A percentile compares a stretch with the other conserved stretches of the same genome.
These are phyloP conservation scores for Salicornia ramosissima DNA, from an alignment of 148 eudicot species.

Conservation along the genomic window DNA sequence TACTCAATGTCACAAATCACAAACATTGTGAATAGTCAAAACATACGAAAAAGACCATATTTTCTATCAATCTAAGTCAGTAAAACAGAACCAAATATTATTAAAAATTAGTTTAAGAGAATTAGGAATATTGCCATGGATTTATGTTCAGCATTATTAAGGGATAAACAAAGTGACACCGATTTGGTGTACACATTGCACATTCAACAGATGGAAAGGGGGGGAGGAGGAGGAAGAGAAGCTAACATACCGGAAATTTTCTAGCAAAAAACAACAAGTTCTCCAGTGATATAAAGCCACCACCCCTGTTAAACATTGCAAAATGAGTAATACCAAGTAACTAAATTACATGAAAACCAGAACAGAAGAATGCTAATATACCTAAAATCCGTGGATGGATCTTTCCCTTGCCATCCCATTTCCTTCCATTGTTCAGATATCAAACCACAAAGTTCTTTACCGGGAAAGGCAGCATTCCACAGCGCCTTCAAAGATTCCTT, in stretches of 20 bases:
- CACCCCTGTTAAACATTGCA: conserved; percentile 59
- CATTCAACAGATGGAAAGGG: background rate
- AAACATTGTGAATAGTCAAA: background rate
- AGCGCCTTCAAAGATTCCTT: conserved; percentile 82
- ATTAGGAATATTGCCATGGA: background rate
- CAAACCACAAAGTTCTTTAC: conserved; percentile 62
- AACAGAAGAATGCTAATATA: conserved; percentile 17
- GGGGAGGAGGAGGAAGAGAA: background rate
- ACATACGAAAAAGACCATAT: background rate
- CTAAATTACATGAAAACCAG: conserved; percentile 1
- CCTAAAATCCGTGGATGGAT: conserved; percentile 99
- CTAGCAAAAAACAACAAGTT: conserved; percentile 81
- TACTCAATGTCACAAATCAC: background rate
- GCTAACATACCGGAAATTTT: conserved; percentile 64
- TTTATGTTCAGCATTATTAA: too few relatives aligned
- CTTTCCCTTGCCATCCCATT: conserved; percentile 99
- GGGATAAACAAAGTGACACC: background rate
- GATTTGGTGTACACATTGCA: background rate
- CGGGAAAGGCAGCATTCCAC: conserved; percentile 93
- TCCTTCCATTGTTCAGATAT: conserved; percentile 97
- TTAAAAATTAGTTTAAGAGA: background rate
- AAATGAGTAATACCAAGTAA: conserved; percentile 11
- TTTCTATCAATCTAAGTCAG: background rate
- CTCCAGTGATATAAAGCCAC: conserved; percentile 92
- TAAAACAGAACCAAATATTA: background rate